A percentile compares a stretch with the other conserved stretches of the same genome.
phyloP scores from a whole-genome alignment of 2,329 filamentous ascomycete species.

The Pseudocercospora fuligena region DNA sequence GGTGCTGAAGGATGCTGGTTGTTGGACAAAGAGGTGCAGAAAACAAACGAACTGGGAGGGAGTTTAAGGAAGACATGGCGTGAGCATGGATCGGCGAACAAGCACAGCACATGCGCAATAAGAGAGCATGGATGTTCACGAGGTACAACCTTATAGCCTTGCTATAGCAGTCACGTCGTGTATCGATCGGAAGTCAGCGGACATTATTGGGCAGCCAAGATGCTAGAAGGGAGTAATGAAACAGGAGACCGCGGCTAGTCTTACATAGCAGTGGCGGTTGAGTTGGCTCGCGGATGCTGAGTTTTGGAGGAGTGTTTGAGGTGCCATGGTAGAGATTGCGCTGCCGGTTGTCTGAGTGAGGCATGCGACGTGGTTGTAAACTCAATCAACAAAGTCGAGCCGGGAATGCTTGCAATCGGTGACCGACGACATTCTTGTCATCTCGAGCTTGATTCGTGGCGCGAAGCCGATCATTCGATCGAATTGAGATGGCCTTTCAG shows the following conservation, averaged over 20 bases:
- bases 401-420: constrained; percentile 10
- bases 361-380: constrained; percentile 11
- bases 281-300: not conserved
- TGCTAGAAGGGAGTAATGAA: constrained; percentile 2
- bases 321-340: constrained; percentile 12
- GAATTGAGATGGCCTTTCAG: not conserved
- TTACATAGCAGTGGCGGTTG: constrained; percentile 8
- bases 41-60: constrained; percentile 3
- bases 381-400: constrained; percentile 6
- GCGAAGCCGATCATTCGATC: not conserved
- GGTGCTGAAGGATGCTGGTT: not conserved
- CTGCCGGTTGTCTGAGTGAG: constrained; percentile 5
- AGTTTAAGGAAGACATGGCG: constrained; percentile 14
- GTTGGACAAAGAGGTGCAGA: constrained; percentile 7
- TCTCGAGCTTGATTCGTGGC: constrained; percentile 7
- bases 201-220: constrained; percentile 4
- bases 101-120: constrained; percentile 8
- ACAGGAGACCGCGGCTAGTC: not conserved
- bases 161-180: constrained; percentile 8
- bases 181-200: constrained; percentile 4
- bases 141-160: constrained; percentile 4
- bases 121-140: constrained; percentile 9
- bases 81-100: constrained; percentile 10
- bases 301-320: constrained; percentile 9
- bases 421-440: constrained; percentile 2